phyloP scores from a whole-genome alignment of 768 basidiomycete species.

The Pluteus cervinus region DNA sequence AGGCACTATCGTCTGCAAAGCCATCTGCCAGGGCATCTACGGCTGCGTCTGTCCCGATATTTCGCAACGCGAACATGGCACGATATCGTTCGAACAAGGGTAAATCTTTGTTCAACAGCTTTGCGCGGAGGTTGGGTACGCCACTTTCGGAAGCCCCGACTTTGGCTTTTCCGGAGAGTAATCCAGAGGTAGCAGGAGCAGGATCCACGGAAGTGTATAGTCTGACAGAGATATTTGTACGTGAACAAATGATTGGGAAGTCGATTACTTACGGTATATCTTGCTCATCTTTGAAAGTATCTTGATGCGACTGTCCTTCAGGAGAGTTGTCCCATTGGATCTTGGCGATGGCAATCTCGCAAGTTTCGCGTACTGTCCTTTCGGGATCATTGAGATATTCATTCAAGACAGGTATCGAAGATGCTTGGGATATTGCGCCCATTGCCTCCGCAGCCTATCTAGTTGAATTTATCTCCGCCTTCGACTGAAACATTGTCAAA shows the following conservation, averaged over 20 bases:
- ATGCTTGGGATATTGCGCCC: conserved; percentile 78
- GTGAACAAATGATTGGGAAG: not conserved
- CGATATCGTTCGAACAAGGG: conserved; percentile 92
- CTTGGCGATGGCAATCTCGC: conserved; percentile 94
- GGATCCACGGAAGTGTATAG: conserved; percentile 84
- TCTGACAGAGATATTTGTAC: conserved; percentile 27
- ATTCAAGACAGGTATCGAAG: conserved; percentile 62
- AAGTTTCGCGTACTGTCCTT: conserved; percentile 85
- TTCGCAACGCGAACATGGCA: conserved; percentile 96
- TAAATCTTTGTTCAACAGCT: conserved; percentile 58
- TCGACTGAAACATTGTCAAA: conserved; percentile 7
- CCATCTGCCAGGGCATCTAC: conserved; percentile 90
- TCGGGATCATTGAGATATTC: conserved; percentile 69
- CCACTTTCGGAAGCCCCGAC: conserved; percentile 42
- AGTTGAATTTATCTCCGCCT: conserved; percentile 10
- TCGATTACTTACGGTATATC: conserved; percentile 30
- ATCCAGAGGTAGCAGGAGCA: conserved; percentile 70
- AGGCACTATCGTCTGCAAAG: conserved; percentile 80
- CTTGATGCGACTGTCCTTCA: conserved; percentile 50
- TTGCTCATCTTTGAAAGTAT: conserved; percentile 20
- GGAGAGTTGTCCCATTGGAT: conserved; percentile 88
- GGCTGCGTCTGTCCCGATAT: conserved; percentile 80
- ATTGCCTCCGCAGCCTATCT: conserved; percentile 94
- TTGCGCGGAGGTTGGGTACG: conserved; percentile 50
- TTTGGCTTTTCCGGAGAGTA: conserved; percentile 49